These are phyloP conservation scores for Musa itinerans DNA, from an alignment of 176 grass and related monocot species.

Conservation along the genomic window DNA sequence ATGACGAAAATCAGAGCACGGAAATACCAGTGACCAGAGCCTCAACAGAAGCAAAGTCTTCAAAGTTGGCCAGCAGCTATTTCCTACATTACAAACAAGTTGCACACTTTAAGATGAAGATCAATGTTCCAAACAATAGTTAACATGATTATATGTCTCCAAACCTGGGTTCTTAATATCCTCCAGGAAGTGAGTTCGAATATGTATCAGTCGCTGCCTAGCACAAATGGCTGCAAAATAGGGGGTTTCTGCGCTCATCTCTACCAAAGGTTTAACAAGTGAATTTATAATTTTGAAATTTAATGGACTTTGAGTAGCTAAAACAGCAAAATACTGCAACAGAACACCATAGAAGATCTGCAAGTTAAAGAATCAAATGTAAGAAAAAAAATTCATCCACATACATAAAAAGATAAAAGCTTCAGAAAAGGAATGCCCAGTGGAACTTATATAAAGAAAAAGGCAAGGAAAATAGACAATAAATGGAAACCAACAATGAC, in stretches of 20 bases:
- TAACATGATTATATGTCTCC: conserved; percentile 12
- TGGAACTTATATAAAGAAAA: conserved; percentile 4
- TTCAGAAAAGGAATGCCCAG: conserved; percentile 4
- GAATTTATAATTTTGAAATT: conserved; percentile 68
- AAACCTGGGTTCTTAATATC: conserved; percentile 75
- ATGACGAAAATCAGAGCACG: conserved; percentile 80
- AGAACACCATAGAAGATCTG: conserved; percentile 94
- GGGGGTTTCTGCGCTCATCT: conserved; percentile 87
- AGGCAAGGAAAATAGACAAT: conserved; percentile 1
- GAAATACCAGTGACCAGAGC: conserved; percentile 89
- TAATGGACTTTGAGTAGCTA: conserved; percentile 55
- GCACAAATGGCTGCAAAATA: conserved; percentile 98
- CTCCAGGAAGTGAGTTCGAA: conserved; percentile 54
- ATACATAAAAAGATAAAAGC: not conserved
- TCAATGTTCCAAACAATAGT: conserved; percentile 7
- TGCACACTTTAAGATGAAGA: conserved; percentile 5
- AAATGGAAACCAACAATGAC: not conserved
- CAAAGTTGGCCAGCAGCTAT: conserved; percentile 79
- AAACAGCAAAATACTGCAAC: conserved; percentile 82
- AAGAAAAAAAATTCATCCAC: conserved; percentile 4
- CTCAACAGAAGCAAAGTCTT: conserved; percentile 85
- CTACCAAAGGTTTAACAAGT: conserved; percentile 85
- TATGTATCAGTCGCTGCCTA: conserved; percentile 61
- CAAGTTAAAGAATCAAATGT: conserved; percentile 24
- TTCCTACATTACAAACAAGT: conserved; percentile 36